Base-by-base conservation (phyloP, 768 basidiomycete genomes). In the Collybia nuda region DNA sequence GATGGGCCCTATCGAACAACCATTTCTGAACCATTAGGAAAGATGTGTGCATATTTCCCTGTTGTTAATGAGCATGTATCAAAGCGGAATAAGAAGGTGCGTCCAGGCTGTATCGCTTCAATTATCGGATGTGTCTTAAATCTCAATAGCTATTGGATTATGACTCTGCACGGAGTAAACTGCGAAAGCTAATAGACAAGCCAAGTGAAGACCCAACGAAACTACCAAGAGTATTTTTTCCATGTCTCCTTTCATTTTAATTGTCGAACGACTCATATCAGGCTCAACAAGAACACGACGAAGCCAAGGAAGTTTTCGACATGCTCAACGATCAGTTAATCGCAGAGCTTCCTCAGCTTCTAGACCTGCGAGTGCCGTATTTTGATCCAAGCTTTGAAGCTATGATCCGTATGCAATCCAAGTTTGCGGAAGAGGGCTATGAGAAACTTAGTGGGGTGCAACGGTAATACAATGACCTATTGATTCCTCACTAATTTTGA, bases 311-410 rank as follows among this genome's bases (percentile, higher is more conserved):
- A 66, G 83, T 97, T 45, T 99, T 95, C 66, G 90, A 96, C 52
- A 70, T 92, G 62, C 78, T 99, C 57, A 98, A 99, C 65, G 85
- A 90, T 36, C 93, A 98, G 60, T 84, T 98, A 61, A 88, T 96
- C 57, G 70, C 77, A 22, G 97, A 98, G 60, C 77, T 99, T 14
- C 97, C 97, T 0, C 86, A 95, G 58, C 73, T 99, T 37, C 81
- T 98, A 44, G 95, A 98, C 62, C 83, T 98, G 17, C 90, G 97
- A 35, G 90, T 99, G 21, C 97, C 97, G 0, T 99, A 92, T 77
- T 95, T 98, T 56, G 97, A 98, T 67, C 97, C 97, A 4, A 94
- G 90, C 58, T 98, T 98, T 65, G 97, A 98, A 71, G 92, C 96
- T 40, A 98, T 98, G 96, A 93, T 94, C 56, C 82, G 97, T 24